Conservation (phyloP, 352 stramenopile species). For the Poterioochromonas sp. region DNA sequence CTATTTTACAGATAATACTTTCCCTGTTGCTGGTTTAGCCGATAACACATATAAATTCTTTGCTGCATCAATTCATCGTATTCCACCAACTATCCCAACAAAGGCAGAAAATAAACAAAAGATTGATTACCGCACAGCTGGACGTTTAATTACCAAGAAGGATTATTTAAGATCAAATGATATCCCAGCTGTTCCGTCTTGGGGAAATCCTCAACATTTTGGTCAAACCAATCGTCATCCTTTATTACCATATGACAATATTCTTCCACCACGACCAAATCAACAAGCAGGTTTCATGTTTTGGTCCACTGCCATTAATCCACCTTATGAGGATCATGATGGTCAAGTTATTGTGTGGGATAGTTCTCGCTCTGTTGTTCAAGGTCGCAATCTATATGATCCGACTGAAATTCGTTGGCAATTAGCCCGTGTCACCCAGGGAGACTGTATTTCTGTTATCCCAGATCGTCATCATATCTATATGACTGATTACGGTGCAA, state of each 20-base stretch:
- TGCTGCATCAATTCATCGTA: not conserved
- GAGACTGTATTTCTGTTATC: not conserved
- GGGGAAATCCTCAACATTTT: too few species aligned
- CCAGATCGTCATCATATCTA: not conserved
- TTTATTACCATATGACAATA: too few species aligned
- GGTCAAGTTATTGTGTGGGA: not conserved
- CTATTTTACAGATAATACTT: conserved; percentile 27
- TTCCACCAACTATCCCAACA: not conserved
- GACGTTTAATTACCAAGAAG: not conserved
- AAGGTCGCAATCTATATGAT: not conserved
- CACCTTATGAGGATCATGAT: too few species aligned
- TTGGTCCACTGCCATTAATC: not conserved
- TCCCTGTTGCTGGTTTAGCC: not conserved
- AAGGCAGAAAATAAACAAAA: not conserved
- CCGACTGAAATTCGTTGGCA: not conserved
- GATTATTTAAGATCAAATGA: not conserved
- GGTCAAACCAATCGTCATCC: too few species aligned
- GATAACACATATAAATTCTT: not conserved
- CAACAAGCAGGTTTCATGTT: conserved; percentile 1
- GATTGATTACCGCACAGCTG: not conserved
- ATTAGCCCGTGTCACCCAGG: not conserved
- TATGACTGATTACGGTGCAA: not conserved
- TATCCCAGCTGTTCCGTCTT: not conserved
- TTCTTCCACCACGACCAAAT: not conserved
- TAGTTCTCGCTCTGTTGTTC: not conserved